Percentiles rank a stretch among this genome's conserved stretches.
phyloP scores from a whole-genome alignment of 78 protist species.

The Goniomonas avonlea region DNA sequence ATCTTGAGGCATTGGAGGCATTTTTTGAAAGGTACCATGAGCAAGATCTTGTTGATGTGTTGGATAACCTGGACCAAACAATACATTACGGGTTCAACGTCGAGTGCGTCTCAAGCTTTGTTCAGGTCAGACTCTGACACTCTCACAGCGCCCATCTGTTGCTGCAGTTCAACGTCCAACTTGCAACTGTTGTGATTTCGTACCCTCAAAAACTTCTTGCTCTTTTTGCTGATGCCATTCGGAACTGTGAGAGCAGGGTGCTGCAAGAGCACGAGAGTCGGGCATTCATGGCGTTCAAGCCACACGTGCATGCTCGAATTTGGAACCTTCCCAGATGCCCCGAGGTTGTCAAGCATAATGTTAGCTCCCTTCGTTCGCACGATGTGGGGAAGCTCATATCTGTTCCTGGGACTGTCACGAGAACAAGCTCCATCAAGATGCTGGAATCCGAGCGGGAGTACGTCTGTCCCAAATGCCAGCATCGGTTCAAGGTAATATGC shows the following conservation, averaged over 20 bases:
- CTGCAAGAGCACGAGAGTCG: background rate
- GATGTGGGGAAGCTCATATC: background rate
- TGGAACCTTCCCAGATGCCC: background rate
- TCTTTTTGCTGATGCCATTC: slow-evolving; percentile 9
- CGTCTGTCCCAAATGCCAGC: background rate
- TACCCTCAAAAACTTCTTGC: background rate
- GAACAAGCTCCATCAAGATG: slow-evolving; percentile 14
- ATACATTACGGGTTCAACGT: background rate
- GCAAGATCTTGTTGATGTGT: background rate
- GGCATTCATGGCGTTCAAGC: background rate
- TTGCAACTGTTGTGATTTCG: background rate
- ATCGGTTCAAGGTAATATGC: slow-evolving; percentile 3
- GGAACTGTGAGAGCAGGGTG: background rate
- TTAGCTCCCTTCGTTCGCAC: background rate
- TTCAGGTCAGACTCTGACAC: background rate
- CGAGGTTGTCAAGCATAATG: background rate
- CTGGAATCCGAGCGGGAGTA: slow-evolving; percentile 3
- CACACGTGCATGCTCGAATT: background rate
- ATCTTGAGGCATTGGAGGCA: background rate
- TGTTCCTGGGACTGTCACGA: slow-evolving; percentile 6
- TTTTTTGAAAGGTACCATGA: background rate
- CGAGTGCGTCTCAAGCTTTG: background rate
- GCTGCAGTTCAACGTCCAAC: slow-evolving; percentile 24
- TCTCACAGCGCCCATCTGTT: too few relatives aligned
- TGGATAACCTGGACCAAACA: background rate